These are phyloP conservation scores for Pyronema domesticum DNA, from an alignment of 495 filamentous ascomycete species.

Conservation along the genomic window DNA sequence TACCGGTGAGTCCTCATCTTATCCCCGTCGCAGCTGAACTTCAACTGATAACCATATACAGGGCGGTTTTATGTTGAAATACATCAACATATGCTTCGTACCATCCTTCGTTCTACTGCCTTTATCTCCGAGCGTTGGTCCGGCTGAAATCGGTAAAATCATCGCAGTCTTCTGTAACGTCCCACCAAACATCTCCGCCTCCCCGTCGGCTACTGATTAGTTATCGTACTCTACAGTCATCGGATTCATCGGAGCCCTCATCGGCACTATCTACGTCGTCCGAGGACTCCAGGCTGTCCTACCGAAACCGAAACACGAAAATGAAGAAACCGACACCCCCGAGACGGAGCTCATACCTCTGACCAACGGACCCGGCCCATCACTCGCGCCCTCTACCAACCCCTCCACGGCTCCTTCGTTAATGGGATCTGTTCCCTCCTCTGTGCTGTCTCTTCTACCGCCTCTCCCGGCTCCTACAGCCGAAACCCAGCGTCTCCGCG, in stretches of 20 bases:
- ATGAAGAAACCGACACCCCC: constrained; percentile 24
- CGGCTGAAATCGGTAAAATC: constrained; percentile 36
- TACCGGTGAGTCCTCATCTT: constrained; percentile 29
- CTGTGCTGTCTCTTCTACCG: neutral
- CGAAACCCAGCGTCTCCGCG: constrained; percentile 26
- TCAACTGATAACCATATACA: constrained; percentile 9
- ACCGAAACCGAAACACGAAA: constrained; percentile 32
- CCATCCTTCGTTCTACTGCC: constrained; percentile 38
- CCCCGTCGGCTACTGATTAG: too few relatives aligned
- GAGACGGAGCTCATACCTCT: constrained; percentile 16
- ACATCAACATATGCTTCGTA: constrained; percentile 38
- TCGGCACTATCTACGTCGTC: constrained; percentile 32
- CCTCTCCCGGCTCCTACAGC: constrained; percentile 22
- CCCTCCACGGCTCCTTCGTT: neutral
- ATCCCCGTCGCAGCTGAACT: neutral
- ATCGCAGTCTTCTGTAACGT: constrained; percentile 35
- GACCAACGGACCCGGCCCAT: constrained; percentile 5
- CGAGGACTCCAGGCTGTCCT: constrained; percentile 32
- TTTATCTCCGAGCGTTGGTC: constrained; percentile 33
- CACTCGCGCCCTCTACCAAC: neutral
- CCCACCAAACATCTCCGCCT: neutral
- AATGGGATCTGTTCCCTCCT: neutral
- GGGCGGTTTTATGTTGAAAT: constrained; percentile 37
- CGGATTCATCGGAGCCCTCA: constrained; percentile 32
- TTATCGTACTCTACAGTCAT: constrained; percentile 26